These are phyloP conservation scores for Anthracocystis panici-leucophaei DNA, from an alignment of 1,284 basidiomycete genomes.

Conservation along the genomic window DNA sequence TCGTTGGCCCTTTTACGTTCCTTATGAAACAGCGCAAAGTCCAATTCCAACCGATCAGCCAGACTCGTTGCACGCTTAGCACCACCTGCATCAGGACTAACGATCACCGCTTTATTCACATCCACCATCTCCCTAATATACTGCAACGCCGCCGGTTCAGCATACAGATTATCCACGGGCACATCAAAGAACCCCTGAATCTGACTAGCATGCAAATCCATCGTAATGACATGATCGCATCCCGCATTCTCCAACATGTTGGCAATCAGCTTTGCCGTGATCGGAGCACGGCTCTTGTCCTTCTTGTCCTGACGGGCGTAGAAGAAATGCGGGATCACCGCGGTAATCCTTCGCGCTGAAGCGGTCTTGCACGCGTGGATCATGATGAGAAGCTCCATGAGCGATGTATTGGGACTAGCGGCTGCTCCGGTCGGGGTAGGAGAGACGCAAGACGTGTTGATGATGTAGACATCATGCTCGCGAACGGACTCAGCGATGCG, in stretches of 20 bases:
- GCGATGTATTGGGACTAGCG: constrained; percentile 74
- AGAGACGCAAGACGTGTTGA: constrained; percentile 90
- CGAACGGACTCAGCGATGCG: constrained; percentile 94
- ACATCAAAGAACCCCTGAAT: constrained; percentile 97
- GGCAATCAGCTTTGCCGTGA: constrained; percentile 97
- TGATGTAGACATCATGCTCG: constrained; percentile 98
- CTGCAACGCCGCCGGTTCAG: constrained; percentile 94
- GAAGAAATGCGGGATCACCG: constrained; percentile 75
- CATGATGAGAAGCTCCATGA: constrained; percentile 99
- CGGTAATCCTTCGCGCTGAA: constrained; percentile 93
- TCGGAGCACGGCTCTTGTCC: constrained; percentile 98
- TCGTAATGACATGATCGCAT: constrained; percentile 89
- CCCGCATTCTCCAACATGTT: constrained; percentile 99
- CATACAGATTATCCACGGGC: constrained; percentile 99
- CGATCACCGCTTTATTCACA: constrained; percentile 89
- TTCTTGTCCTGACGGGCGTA: constrained; percentile 86
- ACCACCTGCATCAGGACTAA: constrained; percentile 97
- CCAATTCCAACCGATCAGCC: constrained; percentile 94
- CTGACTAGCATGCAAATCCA: constrained; percentile 69
- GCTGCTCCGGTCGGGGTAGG: constrained; percentile 58
- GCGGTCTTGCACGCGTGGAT: constrained; percentile 93
- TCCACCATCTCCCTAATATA: constrained; percentile 95
- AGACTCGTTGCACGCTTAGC: constrained; percentile 98
- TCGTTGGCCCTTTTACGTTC: constrained; percentile 99
- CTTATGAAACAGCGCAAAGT: constrained; percentile 99